These are phyloP conservation scores for Leersia perrieri DNA, from an alignment of 176 grass and related monocot species.

Conservation along the genomic window DNA sequence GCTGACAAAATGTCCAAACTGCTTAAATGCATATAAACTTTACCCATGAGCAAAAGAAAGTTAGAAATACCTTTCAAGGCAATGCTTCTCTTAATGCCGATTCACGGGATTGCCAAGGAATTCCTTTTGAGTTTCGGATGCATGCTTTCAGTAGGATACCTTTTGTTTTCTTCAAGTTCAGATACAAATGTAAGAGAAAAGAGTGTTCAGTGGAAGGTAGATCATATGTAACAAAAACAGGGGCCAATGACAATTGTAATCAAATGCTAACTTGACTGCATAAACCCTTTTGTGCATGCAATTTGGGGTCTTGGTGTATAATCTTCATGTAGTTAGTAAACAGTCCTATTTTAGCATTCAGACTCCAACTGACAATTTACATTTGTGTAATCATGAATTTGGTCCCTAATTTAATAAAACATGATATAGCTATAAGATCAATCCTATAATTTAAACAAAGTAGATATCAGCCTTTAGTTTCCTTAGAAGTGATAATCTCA, in stretches of 20 bases:
- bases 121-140: slow-evolving; percentile 68
- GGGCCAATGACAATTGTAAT: background rate
- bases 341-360: slow-evolving; percentile 98
- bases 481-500: too few relatives aligned
- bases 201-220: background rate
- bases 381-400: too few relatives aligned
- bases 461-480: too few relatives aligned
- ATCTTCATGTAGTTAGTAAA: slow-evolving; percentile 92
- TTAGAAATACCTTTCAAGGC: slow-evolving; percentile 70
- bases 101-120: slow-evolving; percentile 80
- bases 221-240: slow-evolving; percentile 19
- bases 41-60: background rate
- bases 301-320: slow-evolving; percentile 68
- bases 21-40: background rate
- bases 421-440: too few relatives aligned
- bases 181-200: too few relatives aligned
- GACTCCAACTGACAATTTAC: too few relatives aligned
- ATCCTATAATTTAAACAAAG: too few relatives aligned
- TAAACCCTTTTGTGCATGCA: slow-evolving; percentile 89
- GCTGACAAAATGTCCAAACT: background rate
- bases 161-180: slow-evolving; percentile 71
- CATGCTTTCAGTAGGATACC: slow-evolving; percentile 62
- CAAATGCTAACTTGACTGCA: slow-evolving; percentile 72
- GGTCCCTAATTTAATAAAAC: too few relatives aligned
- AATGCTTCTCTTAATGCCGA: slow-evolving; percentile 80